Conservation (phyloP, 305 asterid species). For the Fraxinus angustifolia region DNA sequence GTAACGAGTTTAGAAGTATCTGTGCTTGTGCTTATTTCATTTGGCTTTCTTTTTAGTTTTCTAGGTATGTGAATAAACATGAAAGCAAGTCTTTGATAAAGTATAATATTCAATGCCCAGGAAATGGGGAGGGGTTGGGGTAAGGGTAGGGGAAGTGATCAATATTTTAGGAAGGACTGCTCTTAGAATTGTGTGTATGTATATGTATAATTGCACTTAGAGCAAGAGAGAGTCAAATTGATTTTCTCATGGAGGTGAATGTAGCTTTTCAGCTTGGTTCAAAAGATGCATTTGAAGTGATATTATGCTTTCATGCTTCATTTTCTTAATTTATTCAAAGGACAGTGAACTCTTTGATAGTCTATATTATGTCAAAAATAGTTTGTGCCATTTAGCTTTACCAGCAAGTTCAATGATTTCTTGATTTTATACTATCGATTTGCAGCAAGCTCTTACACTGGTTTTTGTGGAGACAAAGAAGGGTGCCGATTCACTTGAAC, state of each 20-base stretch:
- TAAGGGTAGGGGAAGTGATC: not conserved
- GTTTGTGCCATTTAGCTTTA: not conserved
- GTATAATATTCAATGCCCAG: not conserved
- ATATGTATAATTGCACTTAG: not conserved
- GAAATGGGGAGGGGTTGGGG: not conserved
- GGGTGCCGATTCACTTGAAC: slow-evolving; percentile 79
- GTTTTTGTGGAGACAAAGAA: slow-evolving; percentile 90
- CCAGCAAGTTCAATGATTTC: not conserved
- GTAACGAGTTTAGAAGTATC: no score
- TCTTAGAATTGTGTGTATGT: not conserved
- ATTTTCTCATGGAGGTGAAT: not conserved
- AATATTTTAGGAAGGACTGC: not conserved
- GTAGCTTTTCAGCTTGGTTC: not conserved
- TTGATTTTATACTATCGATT: slow-evolving; percentile 15
- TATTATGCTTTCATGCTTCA: not conserved
- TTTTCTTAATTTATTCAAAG: not conserved
- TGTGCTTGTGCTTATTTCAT: not conserved
- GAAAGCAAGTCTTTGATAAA: not conserved
- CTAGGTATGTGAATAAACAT: not conserved
- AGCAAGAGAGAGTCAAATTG: not conserved
- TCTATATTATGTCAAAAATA: not conserved
- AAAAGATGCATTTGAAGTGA: not conserved
- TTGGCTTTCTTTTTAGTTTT: not conserved
- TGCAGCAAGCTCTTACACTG: slow-evolving; percentile 62
- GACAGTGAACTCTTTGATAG: not conserved